A percentile compares a stretch with the other conserved stretches of the same genome.
These are phyloP conservation scores for Lactarius deliciosus DNA, from an alignment of 768 basidiomycete genomes.

Conservation along the genomic window DNA sequence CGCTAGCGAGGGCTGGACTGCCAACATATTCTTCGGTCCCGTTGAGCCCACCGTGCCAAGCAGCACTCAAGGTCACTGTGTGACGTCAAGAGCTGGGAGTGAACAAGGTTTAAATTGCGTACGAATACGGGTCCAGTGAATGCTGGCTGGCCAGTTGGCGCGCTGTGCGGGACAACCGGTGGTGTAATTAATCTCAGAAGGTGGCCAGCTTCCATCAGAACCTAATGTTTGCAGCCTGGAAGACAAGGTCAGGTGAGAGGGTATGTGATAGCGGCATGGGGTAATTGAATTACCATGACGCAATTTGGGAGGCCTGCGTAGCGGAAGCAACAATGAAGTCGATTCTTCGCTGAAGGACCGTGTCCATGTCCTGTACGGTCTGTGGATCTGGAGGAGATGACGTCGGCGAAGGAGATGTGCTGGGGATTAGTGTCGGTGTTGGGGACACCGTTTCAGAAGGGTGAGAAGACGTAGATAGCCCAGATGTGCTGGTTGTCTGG, in stretches of 20 bases:
- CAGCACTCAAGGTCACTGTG: slow-evolving; percentile 31
- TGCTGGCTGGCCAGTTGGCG: slow-evolving; percentile 40
- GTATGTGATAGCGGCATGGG: background rate
- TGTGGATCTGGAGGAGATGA: background rate
- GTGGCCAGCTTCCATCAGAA: slow-evolving; percentile 30
- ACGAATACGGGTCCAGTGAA: slow-evolving; percentile 35
- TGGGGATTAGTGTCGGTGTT: background rate
- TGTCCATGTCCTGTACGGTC: slow-evolving; percentile 24
- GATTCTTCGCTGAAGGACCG: slow-evolving; percentile 22
- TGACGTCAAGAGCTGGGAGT: background rate
- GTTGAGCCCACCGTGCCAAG: slow-evolving; percentile 31
- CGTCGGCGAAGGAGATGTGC: background rate
- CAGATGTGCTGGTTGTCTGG: background rate
- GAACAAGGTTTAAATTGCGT: background rate
- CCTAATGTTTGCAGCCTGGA: slow-evolving; percentile 29
- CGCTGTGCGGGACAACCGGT: slow-evolving; percentile 38
- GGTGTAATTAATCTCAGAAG: slow-evolving; percentile 34
- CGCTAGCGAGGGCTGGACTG: slow-evolving; percentile 25
- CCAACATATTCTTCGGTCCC: slow-evolving; percentile 24
- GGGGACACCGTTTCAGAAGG: background rate
- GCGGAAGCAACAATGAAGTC: slow-evolving; percentile 19
- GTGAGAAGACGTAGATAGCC: background rate
- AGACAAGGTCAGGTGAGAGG: background rate
- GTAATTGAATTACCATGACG: slow-evolving; percentile 18
- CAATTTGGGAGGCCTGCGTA: slow-evolving; percentile 9